These are phyloP conservation scores for Brassica nigra DNA, from an alignment of 345 rosid species.

Conservation along the genomic window DNA sequence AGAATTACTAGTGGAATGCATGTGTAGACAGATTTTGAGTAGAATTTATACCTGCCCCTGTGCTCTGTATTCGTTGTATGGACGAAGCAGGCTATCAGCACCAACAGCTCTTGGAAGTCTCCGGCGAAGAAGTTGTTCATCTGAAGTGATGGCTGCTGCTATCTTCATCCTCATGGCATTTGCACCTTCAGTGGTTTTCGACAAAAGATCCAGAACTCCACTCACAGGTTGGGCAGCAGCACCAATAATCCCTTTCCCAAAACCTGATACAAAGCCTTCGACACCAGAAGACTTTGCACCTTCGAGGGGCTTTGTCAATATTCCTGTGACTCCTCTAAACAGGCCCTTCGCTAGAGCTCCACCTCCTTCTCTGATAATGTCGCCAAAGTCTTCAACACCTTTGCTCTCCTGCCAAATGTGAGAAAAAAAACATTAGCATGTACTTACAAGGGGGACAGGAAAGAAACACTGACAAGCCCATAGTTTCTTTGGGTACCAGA, in stretches of 20 bases:
- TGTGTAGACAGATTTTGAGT: neutral
- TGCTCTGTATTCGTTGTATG: slow-evolving; percentile 83
- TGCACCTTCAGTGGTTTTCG: slow-evolving; percentile 99
- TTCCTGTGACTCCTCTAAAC: slow-evolving; percentile 98
- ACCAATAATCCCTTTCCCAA: slow-evolving; percentile 97
- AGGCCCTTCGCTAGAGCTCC: slow-evolving; percentile 98
- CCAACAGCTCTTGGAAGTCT: slow-evolving; percentile 91
- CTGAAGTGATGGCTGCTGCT: slow-evolving; percentile 93
- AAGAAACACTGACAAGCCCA: neutral
- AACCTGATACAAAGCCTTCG: slow-evolving; percentile 97
- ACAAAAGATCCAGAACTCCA: slow-evolving; percentile 96
- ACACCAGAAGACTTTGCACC: slow-evolving; percentile 97
- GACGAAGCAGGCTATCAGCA: slow-evolving; percentile 90
- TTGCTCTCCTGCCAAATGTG: slow-evolving; percentile 71
- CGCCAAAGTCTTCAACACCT: slow-evolving; percentile 96
- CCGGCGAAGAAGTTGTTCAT: slow-evolving; percentile 93
- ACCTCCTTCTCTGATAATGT: slow-evolving; percentile 97
- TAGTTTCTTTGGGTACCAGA: neutral
- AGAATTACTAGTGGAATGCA: neutral
- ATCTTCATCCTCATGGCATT: slow-evolving; percentile 99
- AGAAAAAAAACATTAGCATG: slow-evolving; percentile 12
- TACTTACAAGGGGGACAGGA: neutral
- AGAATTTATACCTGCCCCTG: slow-evolving; percentile 76
- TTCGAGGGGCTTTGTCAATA: slow-evolving; percentile 95
- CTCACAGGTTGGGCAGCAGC: slow-evolving; percentile 99